Conservation (phyloP, 2,329 filamentous ascomycete genomes). For the Chalaropsis ovoidea region DNA sequence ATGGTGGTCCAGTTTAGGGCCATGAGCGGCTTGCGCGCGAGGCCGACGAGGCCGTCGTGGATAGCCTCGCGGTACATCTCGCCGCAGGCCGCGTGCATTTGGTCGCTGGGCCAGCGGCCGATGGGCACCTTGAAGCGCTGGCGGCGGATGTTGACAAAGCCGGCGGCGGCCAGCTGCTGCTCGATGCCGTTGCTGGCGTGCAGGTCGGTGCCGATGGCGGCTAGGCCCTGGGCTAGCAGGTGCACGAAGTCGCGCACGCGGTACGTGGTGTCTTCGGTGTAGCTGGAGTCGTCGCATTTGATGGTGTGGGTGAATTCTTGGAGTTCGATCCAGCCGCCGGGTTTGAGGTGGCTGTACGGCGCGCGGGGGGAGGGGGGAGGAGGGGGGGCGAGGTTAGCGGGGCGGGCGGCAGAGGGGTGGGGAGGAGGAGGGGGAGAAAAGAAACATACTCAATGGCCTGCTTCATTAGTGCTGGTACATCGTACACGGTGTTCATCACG, state of each 20-base stretch:
- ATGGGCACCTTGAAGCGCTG: conserved; percentile 41
- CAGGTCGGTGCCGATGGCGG: conserved; percentile 36
- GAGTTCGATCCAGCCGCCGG: conserved; percentile 43
- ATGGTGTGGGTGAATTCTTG: conserved; percentile 39
- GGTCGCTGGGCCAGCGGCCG: conserved; percentile 39
- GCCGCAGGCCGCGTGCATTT: conserved; percentile 37
- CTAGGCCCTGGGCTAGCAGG: conserved; percentile 36
- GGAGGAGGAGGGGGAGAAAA: background rate
- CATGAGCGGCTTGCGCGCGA: conserved; percentile 35
- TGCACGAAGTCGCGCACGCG: conserved; percentile 40
- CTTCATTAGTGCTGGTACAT: conserved; percentile 36
- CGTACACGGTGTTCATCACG: conserved; percentile 38
- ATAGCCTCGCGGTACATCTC: conserved; percentile 38
- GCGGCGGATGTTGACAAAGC: conserved; percentile 36
- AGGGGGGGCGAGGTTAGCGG: background rate
- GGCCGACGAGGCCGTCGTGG: conserved; percentile 35
- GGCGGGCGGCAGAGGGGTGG: background rate
- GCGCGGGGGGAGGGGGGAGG: background rate
- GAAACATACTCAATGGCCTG: conserved; percentile 36
- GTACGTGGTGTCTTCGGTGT: conserved; percentile 35
- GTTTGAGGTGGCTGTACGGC: conserved; percentile 39
- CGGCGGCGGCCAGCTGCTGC: conserved; percentile 34
- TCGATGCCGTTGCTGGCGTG: conserved; percentile 35
- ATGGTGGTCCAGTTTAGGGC: conserved; percentile 36
- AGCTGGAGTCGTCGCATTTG: conserved; percentile 39